These are phyloP conservation scores for Apodospora peruviana DNA, from an alignment of 495 filamentous ascomycete species.

Conservation along the genomic window DNA sequence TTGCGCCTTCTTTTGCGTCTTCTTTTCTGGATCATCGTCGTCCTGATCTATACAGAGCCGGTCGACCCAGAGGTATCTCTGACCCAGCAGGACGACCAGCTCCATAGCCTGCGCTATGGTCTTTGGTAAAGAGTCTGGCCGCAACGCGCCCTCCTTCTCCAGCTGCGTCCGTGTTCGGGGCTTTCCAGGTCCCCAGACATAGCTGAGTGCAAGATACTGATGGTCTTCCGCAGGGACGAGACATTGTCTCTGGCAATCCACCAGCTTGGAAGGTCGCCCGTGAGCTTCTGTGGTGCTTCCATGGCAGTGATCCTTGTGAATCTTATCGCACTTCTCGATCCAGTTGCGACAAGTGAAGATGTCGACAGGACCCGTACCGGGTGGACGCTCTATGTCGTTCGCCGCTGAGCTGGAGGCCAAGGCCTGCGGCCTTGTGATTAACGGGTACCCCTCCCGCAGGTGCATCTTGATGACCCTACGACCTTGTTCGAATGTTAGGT, in stretches of 20 bases:
- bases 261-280: conserved; percentile 3
- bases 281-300: neutral
- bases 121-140: conserved; percentile 6
- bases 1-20: conserved; percentile 20
- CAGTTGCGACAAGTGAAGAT: neutral
- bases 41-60: conserved; percentile 32
- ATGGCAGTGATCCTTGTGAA: neutral
- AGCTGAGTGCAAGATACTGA: conserved; percentile 17
- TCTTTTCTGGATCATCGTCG: no score
- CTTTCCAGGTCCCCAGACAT: conserved; percentile 19
- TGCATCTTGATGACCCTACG: no score
- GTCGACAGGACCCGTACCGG: neutral
- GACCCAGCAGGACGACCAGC: conserved; percentile 11
- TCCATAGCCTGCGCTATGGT: conserved; percentile 24
- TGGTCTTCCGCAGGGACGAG: conserved; percentile 3
- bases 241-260: conserved; percentile 12
- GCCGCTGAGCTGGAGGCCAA: no score
- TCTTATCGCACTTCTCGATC: neutral
- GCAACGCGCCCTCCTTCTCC: neutral
- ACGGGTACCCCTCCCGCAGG: no score
- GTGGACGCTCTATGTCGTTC: neutral
- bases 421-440: no score
- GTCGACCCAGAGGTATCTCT: conserved; percentile 31
- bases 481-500: no score
- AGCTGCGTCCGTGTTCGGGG: conserved; percentile 1